Percentiles rank a stretch among this genome's conserved stretches.
Evolutionary conservation across 192 early-diverging fungal genomes (phyloP).

Genomic region (Backusella sp.): DNA sequence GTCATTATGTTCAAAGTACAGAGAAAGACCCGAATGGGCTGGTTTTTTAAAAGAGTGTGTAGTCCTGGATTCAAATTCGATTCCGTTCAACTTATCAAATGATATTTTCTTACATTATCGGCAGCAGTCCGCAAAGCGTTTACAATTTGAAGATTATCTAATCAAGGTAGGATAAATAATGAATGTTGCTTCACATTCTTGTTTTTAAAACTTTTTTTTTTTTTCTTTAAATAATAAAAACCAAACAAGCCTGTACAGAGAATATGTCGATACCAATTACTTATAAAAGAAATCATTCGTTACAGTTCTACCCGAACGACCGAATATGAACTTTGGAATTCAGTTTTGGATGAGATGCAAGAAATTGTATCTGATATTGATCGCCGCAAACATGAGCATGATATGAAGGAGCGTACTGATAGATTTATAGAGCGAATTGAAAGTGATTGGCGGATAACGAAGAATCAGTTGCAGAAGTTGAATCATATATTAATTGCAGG

Average conservation of each 20-base stretch:
- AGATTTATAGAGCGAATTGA: constrained; percentile 35
- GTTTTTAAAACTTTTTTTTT: neutral
- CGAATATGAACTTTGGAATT: constrained; percentile 33
- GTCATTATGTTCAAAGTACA: constrained; percentile 23
- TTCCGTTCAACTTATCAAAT: neutral
- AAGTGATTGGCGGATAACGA: constrained; percentile 30
- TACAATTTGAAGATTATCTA: constrained; percentile 37
- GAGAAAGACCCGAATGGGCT: constrained; percentile 24
- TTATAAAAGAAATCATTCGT: constrained; percentile 62
- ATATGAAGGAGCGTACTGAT: constrained; percentile 28
- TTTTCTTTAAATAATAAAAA: neutral
- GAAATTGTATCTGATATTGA: constrained; percentile 41
- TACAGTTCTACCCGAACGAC: constrained; percentile 40
- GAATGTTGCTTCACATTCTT: neutral
- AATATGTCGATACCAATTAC: constrained; percentile 87
- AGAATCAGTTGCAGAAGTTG: constrained; percentile 26
- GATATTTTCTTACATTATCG: neutral
- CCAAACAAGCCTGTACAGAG: constrained; percentile 75
- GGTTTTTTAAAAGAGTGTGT: constrained; percentile 25
- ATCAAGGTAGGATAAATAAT: constrained; percentile 26
- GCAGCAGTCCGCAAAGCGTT: constrained; percentile 2
- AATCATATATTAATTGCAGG: constrained; percentile 43
- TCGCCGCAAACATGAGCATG: constrained; percentile 25
- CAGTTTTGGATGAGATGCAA: constrained; percentile 35
- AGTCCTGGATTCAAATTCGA: constrained; percentile 2